A percentile compares a stretch with the other conserved stretches of the same genome.
Conservation (phyloP, 148 eudicot species). For the Oxyria digyna region DNA sequence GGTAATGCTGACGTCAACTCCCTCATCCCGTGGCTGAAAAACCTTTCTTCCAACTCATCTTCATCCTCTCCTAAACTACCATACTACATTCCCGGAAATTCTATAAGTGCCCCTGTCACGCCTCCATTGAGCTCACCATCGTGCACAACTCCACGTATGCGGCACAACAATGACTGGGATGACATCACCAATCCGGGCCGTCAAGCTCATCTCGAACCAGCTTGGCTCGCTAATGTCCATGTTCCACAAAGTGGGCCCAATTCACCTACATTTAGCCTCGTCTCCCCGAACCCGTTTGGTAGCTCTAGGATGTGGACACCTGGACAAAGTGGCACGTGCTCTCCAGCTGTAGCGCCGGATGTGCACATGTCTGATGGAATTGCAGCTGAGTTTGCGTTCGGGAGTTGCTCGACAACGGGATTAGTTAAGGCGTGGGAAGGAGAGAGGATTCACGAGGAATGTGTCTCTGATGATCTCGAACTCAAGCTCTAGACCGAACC, state of each 20-base stretch:
- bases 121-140: conserved; percentile 93
- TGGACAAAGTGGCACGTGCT: conserved; percentile 89
- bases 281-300: conserved; percentile 65
- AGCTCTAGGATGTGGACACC: conserved; percentile 95
- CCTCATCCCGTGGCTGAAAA: conserved; percentile 94
- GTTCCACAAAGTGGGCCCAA: conserved; percentile 58
- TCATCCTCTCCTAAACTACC: conserved; percentile 58
- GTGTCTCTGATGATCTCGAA: conserved; percentile 92
- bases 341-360: conserved; percentile 73
- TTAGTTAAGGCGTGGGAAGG: conserved; percentile 95
- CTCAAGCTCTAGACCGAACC: conserved; percentile 63
- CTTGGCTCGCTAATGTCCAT: conserved; percentile 65
- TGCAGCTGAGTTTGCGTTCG: conserved; percentile 88
- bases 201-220: conserved; percentile 54
- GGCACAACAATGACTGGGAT: conserved; percentile 38
- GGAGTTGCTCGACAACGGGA: conserved; percentile 35
- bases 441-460: conserved; percentile 87
- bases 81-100: conserved; percentile 55
- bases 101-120: conserved; percentile 96
- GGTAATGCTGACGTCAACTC: conserved; percentile 57
- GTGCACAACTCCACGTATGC: conserved; percentile 57
- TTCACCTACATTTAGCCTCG: conserved; percentile 88
- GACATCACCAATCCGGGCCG: conserved; percentile 40
- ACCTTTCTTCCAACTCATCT: conserved; percentile 63
- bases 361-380: conserved; percentile 75